Conservation (phyloP, 1,284 basidiomycete species). For the Microbotryum lychnidis-dioicae region DNA sequence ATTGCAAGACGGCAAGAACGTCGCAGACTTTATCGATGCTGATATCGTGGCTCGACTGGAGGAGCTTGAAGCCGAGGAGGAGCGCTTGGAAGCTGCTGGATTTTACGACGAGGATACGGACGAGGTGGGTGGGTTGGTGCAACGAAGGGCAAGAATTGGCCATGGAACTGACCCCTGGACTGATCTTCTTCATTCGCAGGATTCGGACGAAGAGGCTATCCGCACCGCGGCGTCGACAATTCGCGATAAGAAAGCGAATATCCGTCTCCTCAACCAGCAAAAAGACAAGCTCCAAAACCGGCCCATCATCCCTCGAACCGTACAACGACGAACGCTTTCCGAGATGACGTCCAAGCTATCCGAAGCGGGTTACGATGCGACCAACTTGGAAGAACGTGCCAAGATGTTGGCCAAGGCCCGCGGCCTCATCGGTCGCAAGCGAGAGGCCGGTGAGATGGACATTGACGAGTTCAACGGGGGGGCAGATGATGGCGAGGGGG, state of each 20-base stretch:
- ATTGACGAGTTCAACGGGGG: constrained; percentile 46
- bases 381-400: constrained; percentile 78
- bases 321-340: constrained; percentile 69
- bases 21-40: constrained; percentile 98
- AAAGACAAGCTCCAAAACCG: constrained; percentile 86
- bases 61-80: constrained; percentile 94
- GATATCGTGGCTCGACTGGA: constrained; percentile 96
- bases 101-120: constrained; percentile 81
- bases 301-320: constrained; percentile 74
- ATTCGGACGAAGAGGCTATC: constrained; percentile 79
- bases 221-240: constrained; percentile 64
- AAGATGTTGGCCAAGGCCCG: constrained; percentile 69
- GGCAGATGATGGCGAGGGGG: constrained; percentile 56
- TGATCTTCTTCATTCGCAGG: constrained; percentile 42
- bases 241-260: constrained; percentile 51
- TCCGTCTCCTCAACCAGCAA: constrained; percentile 70
- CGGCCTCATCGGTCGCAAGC: constrained; percentile 60
- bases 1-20: constrained; percentile 95
- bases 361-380: constrained; percentile 80
- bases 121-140: constrained; percentile 48
- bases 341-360: constrained; percentile 77
- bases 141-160: too few relatives aligned
- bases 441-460: constrained; percentile 46
- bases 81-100: constrained; percentile 82
- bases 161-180: background rate